phyloP scores from a whole-genome alignment of 1,284 basidiomycete species.

The Puccinia hordei region DNA sequence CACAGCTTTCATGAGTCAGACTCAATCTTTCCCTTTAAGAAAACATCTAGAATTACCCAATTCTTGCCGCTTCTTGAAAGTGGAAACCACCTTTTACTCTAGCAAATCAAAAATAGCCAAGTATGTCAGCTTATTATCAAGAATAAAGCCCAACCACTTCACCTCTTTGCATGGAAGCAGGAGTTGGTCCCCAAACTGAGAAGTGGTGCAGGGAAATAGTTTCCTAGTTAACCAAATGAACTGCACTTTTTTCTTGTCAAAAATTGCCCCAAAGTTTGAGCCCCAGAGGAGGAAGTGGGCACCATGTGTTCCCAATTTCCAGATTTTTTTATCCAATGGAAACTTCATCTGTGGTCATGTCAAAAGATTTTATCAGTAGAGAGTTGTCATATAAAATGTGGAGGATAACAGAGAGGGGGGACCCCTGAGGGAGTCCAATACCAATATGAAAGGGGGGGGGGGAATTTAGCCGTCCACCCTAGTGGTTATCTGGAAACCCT shows the following conservation, averaged over 20 bases:
- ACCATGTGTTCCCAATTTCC: neutral
- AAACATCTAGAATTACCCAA: neutral
- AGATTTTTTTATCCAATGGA: neutral
- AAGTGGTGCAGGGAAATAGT: neutral
- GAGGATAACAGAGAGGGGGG: neutral
- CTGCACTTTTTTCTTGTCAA: too few species aligned
- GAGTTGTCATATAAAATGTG: conserved; percentile 19
- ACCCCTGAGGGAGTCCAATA: too few species aligned
- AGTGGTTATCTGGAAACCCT: conserved; percentile 11
- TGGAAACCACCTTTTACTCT: neutral
- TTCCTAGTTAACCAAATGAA: neutral
- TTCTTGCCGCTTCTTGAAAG: neutral
- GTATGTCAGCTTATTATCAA: too few species aligned
- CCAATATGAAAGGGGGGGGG: neutral
- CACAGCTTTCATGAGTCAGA: neutral
- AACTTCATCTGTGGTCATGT: neutral
- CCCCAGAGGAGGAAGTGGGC: neutral
- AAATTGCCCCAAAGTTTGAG: neutral
- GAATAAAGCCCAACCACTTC: too few species aligned
- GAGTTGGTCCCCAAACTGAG: neutral
- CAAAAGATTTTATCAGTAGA: neutral
- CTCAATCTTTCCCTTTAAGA: neutral
- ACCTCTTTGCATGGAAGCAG: neutral
- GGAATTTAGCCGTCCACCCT: neutral
- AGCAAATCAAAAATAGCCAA: too few species aligned